Base-by-base conservation (phyloP, 2,329 filamentous ascomycete species). In the Colletotrichum gigasporum region DNA sequence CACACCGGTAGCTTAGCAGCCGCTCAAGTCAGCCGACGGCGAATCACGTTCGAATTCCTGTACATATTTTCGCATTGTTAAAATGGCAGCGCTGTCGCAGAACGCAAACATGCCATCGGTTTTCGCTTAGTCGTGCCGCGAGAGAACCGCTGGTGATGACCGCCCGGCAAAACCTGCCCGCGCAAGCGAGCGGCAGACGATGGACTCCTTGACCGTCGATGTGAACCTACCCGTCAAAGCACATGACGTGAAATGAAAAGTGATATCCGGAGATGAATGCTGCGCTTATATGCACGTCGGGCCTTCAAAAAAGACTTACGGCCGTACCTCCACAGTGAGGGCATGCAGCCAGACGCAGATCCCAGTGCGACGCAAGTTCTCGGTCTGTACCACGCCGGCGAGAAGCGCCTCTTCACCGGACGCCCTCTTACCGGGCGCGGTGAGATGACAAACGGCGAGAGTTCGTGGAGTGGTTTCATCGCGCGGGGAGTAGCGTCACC, bases 271-370 rank as follows among this genome's bases (percentile, higher is more conserved):
- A 44, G 10, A 37, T 44, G 28, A 28, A 3, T 18, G 2, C 18
- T n/a, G 20, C 26, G 28, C 37, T 53, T 53, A 42, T 51, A 28
- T 44, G 47, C 56, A 24, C n/a, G 16, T 60, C 47, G 56, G 56
- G 37, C 56, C 47, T 60, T 60, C 32, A 39, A 14, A 45, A 22
- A 14, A 14, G n/a, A 10, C 37, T 5, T 53, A 35, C 47, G 47
- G 48, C 18, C 37, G 28, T 22, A 26, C 20, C n/a, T 12, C 30
- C n/a, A n/a, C 20, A 26, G 35, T 37, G n/a, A 37, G 28, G 18
- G 30, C 16, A 45, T 39, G 37, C 39, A n/a, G 10, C 16, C 28
- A 14, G 22, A 9, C 47, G 37, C 22, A 16, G 16, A 12, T 10
- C 28, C 35, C 7, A 34, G 10, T 59, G 47, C 47, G 30, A 59